Conservation (phyloP, 805 yeast species). For the Hanseniaspora nectarophila region DNA sequence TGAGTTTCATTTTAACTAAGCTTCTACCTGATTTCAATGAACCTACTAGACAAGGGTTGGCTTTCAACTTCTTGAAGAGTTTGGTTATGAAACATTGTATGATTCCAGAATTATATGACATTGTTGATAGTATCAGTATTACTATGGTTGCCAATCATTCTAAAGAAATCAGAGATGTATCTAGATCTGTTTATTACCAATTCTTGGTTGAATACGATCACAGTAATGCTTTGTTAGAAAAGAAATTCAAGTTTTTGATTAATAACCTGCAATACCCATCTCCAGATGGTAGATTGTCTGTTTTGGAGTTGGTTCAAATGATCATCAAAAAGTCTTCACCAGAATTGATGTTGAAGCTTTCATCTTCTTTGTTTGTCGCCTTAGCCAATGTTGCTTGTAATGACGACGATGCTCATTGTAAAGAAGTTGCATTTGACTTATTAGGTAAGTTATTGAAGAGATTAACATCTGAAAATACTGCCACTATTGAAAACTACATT, state of each 20-base stretch:
- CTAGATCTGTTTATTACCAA: slow-evolving; percentile 71
- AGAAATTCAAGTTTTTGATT: slow-evolving; percentile 69
- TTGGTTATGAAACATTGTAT: slow-evolving; percentile 59
- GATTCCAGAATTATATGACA: slow-evolving; percentile 82
- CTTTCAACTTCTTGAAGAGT: slow-evolving; percentile 72
- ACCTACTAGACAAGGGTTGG: slow-evolving; percentile 76
- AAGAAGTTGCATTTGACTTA: slow-evolving; percentile 67
- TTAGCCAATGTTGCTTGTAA: slow-evolving; percentile 64
- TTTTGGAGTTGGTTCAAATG: slow-evolving; percentile 70
- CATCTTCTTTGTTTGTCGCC: slow-evolving; percentile 72
- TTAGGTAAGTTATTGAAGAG: slow-evolving; percentile 44
- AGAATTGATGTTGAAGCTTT: slow-evolving; percentile 45
- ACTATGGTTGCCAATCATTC: slow-evolving; percentile 86
- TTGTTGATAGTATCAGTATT: slow-evolving; percentile 65
- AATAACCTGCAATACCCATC: slow-evolving; percentile 75
- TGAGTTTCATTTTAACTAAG: slow-evolving; percentile 59
- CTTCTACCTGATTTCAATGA: slow-evolving; percentile 81
- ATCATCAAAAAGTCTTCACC: slow-evolving; percentile 54
- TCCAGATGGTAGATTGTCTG: slow-evolving; percentile 76
- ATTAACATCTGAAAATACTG: slow-evolving; percentile 30
- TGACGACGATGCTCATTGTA: slow-evolving; percentile 67
- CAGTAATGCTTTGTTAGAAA: slow-evolving; percentile 71
- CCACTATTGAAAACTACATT: slow-evolving; percentile 30
- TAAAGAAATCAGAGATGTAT: slow-evolving; percentile 66
- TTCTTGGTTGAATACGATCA: slow-evolving; percentile 92